Evolutionary conservation across 2,329 filamentous ascomycete species (phyloP), one percentile per base, ranked within the genome.

Genomic region (Cladorrhinum sp.): DNA sequence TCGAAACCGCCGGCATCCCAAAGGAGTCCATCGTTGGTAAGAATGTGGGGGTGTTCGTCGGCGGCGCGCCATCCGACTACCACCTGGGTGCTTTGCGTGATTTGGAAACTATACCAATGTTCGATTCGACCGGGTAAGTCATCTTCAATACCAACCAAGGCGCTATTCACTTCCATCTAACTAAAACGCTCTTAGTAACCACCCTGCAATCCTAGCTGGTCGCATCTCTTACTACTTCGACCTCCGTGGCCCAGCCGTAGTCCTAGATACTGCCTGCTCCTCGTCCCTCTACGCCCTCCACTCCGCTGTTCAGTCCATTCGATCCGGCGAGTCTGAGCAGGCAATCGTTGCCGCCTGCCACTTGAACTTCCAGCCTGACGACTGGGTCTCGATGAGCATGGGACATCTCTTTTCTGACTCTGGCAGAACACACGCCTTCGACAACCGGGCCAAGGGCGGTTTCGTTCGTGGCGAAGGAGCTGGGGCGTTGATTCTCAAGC

Each of bases 401-500:
- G 18, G 18, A 10, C 18, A 24, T 21, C 46, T 50, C 46, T 24
- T 50, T 18, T 4, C 46, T 24, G 21, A 50, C 18, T 21, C 18
- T 14, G 53, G 53, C 16, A 36, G 39, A 20, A 30, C 23, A 9
- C 9, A 9, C 9, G 26, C 26, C 9, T 28, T 69, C 67, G 1
- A 63, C 64, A 1, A 65, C 66, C 7, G 10, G 66, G 69, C 68
- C 64, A 3, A 61, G 1, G 78, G 81, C 64, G 80, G 80, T 2
- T 82, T 82, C 62, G 81, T 78, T 63, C 73, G 80, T 10, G 78
- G 69, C 1, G 81, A 83, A 28, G 78, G 74, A 2, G 70, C 76
- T 20, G 79, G 70, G 0, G 69, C 74, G 0, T 69, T 82, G 2
- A 68, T 82, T 2, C 57, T 83, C 12, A 83, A 83, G 68, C 70